Evolutionary conservation across 2,329 filamentous ascomycete species (phyloP).

Genomic region (Hypoxylon sp.): DNA sequence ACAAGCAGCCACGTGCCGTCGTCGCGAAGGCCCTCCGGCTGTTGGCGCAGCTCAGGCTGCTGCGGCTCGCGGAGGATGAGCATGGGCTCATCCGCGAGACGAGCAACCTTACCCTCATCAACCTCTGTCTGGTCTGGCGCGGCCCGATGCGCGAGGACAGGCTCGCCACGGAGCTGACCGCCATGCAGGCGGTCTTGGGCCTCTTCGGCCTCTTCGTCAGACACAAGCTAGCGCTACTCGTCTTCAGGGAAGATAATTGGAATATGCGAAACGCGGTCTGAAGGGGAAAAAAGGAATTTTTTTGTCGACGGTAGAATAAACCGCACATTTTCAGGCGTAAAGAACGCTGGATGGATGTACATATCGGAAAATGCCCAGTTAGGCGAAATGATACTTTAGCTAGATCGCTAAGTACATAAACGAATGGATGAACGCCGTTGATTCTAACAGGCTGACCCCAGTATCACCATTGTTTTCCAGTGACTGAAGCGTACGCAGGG

Average conservation of each 20-base stretch:
- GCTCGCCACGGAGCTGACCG: constrained; percentile 81
- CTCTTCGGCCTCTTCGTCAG: constrained; percentile 86
- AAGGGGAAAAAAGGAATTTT: too few species aligned
- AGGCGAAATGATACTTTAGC: neutral
- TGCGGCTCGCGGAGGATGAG: constrained; percentile 75
- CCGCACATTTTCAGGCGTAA: constrained; percentile 2
- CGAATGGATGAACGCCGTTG: neutral
- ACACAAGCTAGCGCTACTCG: constrained; percentile 84
- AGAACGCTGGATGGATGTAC: neutral
- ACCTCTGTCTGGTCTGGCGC: constrained; percentile 96
- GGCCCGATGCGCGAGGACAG: constrained; percentile 90
- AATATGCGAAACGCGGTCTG: constrained; percentile 53
- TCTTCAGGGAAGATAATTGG: constrained; percentile 92
- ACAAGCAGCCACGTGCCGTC: constrained; percentile 74
- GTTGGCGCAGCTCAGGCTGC: constrained; percentile 74
- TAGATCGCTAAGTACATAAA: neutral
- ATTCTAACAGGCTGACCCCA: neutral
- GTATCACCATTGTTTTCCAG: neutral
- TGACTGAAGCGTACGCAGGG: neutral
- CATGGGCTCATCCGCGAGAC: constrained; percentile 80
- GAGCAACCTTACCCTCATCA: constrained; percentile 92
- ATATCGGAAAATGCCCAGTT: constrained; percentile 1
- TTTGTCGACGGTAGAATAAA: constrained; percentile 1
- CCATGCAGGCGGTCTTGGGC: constrained; percentile 81
- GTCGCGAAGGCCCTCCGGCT: constrained; percentile 74